Conservation (phyloP, 768 basidiomycete species). For the Leccinum olivaceopallidum region DNA sequence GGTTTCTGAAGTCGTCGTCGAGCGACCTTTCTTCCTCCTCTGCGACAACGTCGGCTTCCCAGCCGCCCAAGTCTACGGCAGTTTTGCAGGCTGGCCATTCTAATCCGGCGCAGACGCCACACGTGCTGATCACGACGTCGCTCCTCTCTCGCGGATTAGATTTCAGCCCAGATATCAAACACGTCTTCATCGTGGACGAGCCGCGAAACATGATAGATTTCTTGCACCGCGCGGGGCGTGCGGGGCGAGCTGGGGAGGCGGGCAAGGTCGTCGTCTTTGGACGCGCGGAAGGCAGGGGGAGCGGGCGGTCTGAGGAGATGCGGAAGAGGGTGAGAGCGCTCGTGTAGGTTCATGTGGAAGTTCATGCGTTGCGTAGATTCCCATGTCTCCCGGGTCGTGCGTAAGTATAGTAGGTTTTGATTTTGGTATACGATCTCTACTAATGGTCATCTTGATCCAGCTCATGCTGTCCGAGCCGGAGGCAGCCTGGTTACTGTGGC, state of each 20-base stretch:
- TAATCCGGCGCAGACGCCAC: constrained; percentile 42
- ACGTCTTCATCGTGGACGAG: constrained; percentile 87
- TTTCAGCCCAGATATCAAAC: constrained; percentile 72
- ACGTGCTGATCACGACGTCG: constrained; percentile 86
- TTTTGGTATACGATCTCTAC: not conserved
- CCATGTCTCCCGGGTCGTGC: not conserved
- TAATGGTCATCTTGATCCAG: not conserved
- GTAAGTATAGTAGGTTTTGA: not conserved
- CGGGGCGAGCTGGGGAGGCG: constrained; percentile 68
- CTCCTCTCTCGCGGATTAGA: constrained; percentile 89
- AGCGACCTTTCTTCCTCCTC: not conserved
- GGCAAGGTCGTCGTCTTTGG: constrained; percentile 74
- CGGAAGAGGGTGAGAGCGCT: constrained; percentile 48
- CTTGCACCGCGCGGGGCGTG: constrained; percentile 85
- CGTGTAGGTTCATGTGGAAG: constrained; percentile 11
- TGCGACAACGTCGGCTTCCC: not conserved
- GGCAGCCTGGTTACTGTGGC: too few relatives aligned
- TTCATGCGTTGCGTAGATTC: not conserved
- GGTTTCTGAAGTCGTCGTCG: constrained; percentile 53
- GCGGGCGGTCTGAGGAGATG: constrained; percentile 50
- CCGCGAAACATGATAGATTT: constrained; percentile 92
- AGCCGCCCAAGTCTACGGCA: not conserved
- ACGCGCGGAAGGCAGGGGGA: constrained; percentile 65
- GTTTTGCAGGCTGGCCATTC: constrained; percentile 17
- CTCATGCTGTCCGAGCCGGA: too few relatives aligned